These are phyloP conservation scores for Leccinum obscurum DNA, from an alignment of 768 basidiomycete species.

Conservation along the genomic window DNA sequence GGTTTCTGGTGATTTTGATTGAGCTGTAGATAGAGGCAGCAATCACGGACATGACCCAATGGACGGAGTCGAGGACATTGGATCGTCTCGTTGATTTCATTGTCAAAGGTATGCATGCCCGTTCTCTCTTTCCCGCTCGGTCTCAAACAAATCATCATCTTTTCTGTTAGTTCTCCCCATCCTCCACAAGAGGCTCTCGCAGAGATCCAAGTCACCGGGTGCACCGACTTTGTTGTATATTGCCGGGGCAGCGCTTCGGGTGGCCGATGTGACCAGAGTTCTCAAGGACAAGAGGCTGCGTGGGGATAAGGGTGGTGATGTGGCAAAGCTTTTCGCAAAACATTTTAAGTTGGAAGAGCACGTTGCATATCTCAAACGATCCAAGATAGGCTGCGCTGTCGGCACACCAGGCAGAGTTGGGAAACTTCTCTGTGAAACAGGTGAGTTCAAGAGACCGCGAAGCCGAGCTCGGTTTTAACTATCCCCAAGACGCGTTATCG, in stretches of 20 bases:
- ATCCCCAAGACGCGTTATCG: conserved; percentile 60
- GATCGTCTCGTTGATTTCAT: conserved; percentile 77
- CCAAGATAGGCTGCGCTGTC: conserved; percentile 85
- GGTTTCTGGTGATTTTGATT: conserved; percentile 40
- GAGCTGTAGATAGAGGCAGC: conserved; percentile 63
- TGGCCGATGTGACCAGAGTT: conserved; percentile 81
- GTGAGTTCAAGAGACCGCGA: conserved; percentile 37
- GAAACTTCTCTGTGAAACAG: conserved; percentile 75
- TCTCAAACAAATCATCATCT: not conserved
- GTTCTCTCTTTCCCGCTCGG: not conserved
- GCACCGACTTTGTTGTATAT: conserved; percentile 86
- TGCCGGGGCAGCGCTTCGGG: conserved; percentile 86
- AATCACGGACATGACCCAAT: conserved; percentile 74
- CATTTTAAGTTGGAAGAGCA: conserved; percentile 93
- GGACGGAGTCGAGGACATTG: conserved; percentile 70
- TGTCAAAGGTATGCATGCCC: conserved; percentile 51
- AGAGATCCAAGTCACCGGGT: conserved; percentile 75
- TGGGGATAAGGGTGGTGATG: conserved; percentile 85
- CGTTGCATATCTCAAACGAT: conserved; percentile 75
- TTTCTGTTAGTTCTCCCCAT: conserved; percentile 55
- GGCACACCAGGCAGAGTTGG: conserved; percentile 92
- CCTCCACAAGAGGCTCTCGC: conserved; percentile 67
- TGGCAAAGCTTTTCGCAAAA: conserved; percentile 94
- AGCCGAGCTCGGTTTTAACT: conserved; percentile 1
- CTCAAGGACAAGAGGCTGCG: conserved; percentile 67